Conservation (phyloP, 2,329 filamentous ascomycete species). For the Aspergillus jensenii region DNA sequence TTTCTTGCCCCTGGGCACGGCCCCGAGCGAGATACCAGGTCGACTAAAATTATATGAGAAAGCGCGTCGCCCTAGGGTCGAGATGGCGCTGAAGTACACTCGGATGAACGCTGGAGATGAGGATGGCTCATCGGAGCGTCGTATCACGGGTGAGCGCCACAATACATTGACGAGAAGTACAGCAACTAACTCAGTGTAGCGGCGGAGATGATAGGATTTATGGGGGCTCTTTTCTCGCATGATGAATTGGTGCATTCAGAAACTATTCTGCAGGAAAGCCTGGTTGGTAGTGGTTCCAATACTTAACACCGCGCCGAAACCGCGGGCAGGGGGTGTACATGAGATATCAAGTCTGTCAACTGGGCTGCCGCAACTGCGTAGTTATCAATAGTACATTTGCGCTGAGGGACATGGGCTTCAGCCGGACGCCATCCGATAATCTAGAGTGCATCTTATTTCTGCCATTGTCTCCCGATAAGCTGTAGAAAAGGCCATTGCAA, state of each 20-base stretch:
- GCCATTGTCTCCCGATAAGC: no score
- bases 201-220: constrained; percentile 22
- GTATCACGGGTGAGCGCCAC: constrained; percentile 15
- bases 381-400: no score
- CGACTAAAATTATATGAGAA: constrained; percentile 23
- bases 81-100: constrained; percentile 22
- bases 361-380: no score
- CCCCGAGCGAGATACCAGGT: constrained; percentile 12
- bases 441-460: no score
- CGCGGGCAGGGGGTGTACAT: no score
- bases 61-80: constrained; percentile 20
- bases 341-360: no score
- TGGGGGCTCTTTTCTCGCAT: constrained; percentile 22
- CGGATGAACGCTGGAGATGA: constrained; percentile 25
- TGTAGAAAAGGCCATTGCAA: no score
- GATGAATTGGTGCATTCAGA: constrained; percentile 17
- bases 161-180: no score
- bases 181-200: constrained; percentile 7
- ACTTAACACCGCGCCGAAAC: no score
- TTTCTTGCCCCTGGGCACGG: constrained; percentile 22
- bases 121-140: constrained; percentile 9
- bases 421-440: no score
- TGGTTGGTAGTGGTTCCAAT: not conserved
- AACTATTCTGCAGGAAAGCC: not conserved
- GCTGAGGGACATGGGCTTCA: no score